Conservation (phyloP, 345 rosid species). For the Citrus trifoliata region DNA sequence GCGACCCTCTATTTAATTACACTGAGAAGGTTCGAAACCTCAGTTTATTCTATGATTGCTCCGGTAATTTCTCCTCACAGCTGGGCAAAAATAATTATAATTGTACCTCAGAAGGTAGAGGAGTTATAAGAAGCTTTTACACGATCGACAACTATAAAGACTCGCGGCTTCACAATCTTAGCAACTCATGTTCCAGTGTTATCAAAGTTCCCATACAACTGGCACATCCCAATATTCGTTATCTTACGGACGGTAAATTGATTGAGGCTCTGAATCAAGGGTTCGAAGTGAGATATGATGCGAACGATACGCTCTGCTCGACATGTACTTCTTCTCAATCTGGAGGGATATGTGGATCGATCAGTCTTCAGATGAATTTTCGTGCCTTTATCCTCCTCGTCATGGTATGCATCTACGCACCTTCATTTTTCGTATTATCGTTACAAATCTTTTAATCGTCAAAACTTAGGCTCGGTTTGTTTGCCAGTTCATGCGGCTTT, state of each 20-base stretch:
- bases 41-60: constrained; percentile 20
- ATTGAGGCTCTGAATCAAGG: neutral
- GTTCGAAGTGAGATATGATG: neutral
- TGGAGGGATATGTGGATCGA: neutral
- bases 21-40: neutral
- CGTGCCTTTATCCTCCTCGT: neutral
- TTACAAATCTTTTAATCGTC: no score
- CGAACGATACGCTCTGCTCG: accelerated
- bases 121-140: neutral
- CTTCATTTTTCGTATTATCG: neutral
- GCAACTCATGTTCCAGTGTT: neutral
- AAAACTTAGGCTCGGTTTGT: no score
- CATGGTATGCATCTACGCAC: neutral
- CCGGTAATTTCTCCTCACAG: no score
- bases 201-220: neutral
- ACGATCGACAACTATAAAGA: neutral
- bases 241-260: accelerated
- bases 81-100: neutral
- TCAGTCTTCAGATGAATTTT: neutral
- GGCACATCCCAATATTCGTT: accelerated
- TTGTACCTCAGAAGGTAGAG: neutral
- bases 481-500: no score
- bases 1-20: neutral
- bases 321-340: neutral
- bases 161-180: neutral